phyloP scores from a whole-genome alignment of 2,329 filamentous ascomycete species.

The Cytospora mali region DNA sequence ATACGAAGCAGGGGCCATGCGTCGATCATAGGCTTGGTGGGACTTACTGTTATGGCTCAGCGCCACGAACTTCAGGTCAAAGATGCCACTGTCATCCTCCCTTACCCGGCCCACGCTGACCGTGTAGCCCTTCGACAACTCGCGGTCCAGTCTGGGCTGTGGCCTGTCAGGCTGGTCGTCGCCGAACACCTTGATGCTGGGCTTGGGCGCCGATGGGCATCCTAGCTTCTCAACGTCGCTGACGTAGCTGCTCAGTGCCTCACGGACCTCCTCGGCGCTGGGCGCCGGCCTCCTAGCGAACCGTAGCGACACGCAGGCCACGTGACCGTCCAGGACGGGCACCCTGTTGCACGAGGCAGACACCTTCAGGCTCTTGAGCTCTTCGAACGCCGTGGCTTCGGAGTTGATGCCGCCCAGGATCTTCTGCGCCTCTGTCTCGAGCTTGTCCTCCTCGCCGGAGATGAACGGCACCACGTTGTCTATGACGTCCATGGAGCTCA shows the following conservation, averaged over 20 bases:
- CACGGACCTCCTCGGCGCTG: conserved; percentile 72
- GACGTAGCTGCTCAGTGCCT: conserved; percentile 78
- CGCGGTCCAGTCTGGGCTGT: conserved; percentile 86
- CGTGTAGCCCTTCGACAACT: conserved; percentile 83
- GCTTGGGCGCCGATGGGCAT: conserved; percentile 81
- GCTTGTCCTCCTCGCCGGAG: conserved; percentile 91
- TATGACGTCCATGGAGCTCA: conserved; percentile 91
- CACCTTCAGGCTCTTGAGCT: conserved; percentile 74
- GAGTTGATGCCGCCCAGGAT: conserved; percentile 79
- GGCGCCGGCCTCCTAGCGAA: conserved; percentile 79
- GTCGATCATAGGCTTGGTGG: not conserved
- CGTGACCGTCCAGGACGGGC: conserved; percentile 93
- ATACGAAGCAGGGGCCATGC: not conserved
- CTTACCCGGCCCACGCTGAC: conserved; percentile 87
- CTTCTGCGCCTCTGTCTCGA: conserved; percentile 93
- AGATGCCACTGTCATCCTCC: conserved; percentile 84
- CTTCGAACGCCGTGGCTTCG: conserved; percentile 72
- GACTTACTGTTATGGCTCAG: conserved; percentile 76
- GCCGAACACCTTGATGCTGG: conserved; percentile 78
- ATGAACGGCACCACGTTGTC: conserved; percentile 98
- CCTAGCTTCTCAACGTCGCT: conserved; percentile 81
- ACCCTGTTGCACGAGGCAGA: conserved; percentile 92
- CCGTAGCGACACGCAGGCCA: conserved; percentile 85
- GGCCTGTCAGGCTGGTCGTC: conserved; percentile 82
- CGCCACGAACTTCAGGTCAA: conserved; percentile 93